Conservation (phyloP, 2,329 filamentous ascomycete genomes). For the Simplicillium sp. region DNA sequence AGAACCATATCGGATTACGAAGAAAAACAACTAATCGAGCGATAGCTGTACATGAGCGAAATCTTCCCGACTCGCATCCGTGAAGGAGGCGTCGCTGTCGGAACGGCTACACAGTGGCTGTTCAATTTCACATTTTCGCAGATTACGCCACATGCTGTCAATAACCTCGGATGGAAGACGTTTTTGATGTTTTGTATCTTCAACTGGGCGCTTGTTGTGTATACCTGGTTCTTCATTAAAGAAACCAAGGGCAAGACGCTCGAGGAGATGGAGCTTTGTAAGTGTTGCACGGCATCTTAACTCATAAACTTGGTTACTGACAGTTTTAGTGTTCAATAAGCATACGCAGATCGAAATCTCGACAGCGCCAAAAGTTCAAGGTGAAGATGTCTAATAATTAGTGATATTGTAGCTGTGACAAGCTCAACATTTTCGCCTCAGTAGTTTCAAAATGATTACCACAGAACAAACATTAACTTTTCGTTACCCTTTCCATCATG, state of each 20-base stretch:
- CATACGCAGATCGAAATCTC: too few species aligned
- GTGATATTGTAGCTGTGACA: too few species aligned
- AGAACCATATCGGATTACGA: too few species aligned
- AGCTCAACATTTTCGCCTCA: too few species aligned
- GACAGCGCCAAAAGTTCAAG: too few species aligned
- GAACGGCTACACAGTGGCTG: slow-evolving; percentile 39
- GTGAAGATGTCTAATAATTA: too few species aligned
- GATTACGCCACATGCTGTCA: slow-evolving; percentile 36
- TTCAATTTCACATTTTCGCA: slow-evolving; percentile 41
- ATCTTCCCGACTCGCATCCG: slow-evolving; percentile 43
- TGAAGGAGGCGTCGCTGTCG: slow-evolving; percentile 38
- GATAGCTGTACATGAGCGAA: slow-evolving; percentile 33
- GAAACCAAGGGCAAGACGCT: slow-evolving; percentile 32
- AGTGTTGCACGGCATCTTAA: slow-evolving; percentile 4
- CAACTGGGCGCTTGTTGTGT: slow-evolving; percentile 33
- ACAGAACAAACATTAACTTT: too few species aligned
- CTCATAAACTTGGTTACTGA: too few species aligned
- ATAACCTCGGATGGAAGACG: slow-evolving; percentile 34
- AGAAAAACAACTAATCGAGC: too few species aligned
- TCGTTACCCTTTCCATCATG: too few species aligned
- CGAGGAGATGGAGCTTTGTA: slow-evolving; percentile 28
- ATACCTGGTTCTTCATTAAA: slow-evolving; percentile 31
- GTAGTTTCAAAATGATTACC: too few species aligned
- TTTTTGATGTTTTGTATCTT: slow-evolving; percentile 41
- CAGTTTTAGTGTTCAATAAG: too few species aligned